phyloP scores from a whole-genome alignment of 352 stramenopile species.

The Pythium sp. region DNA sequence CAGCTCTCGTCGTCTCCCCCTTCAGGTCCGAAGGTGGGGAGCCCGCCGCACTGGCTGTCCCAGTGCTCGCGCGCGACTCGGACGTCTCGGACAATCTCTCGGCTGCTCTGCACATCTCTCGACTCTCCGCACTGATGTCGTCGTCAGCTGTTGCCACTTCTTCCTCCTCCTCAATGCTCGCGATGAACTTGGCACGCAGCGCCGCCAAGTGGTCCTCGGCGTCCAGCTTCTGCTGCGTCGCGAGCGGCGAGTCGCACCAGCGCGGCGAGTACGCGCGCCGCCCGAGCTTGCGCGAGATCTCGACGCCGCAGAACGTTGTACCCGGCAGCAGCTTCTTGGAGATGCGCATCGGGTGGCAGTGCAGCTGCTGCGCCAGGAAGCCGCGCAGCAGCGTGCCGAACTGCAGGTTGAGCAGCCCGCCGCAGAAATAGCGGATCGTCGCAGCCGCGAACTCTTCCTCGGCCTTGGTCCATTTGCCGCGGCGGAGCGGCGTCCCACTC shows the following conservation, averaged over 20 bases:
- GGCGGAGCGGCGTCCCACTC: conserved; percentile 31
- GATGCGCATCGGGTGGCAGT: conserved; percentile 78
- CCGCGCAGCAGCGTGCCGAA: conserved; percentile 72
- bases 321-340: conserved; percentile 77
- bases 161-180: conserved; percentile 62
- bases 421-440: conserved; percentile 70
- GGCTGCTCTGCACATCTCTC: neutral
- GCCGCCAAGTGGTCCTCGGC: conserved; percentile 36
- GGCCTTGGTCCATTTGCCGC: conserved; percentile 69
- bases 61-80: conserved; percentile 1
- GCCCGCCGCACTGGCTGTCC: neutral
- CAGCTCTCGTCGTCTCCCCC: neutral
- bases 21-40: neutral
- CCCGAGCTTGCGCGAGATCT: conserved; percentile 75
- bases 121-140: neutral
- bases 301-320: conserved; percentile 53
- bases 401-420: conserved; percentile 59
- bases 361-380: conserved; percentile 64
- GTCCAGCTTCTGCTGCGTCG: conserved; percentile 35
- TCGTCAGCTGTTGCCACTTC: neutral
- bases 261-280: conserved; percentile 67
- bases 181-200: conserved; percentile 48
- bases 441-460: conserved; percentile 66
- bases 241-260: conserved; percentile 39
- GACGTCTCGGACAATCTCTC: conserved; percentile 1